phyloP scores from a whole-genome alignment of 371 early-diverging fungal species.

The Dinochytrium kinnereticum region DNA sequence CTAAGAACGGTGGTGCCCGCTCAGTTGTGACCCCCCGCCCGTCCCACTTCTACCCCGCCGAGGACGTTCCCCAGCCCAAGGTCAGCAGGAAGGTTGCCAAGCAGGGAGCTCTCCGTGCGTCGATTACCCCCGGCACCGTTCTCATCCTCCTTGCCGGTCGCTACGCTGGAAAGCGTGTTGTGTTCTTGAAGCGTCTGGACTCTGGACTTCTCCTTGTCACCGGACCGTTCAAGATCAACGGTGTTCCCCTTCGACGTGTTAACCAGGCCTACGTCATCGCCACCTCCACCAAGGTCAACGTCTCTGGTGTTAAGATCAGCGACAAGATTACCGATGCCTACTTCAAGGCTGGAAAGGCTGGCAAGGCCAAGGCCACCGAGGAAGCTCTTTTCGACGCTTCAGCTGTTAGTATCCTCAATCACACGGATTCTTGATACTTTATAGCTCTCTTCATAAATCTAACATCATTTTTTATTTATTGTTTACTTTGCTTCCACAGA shows the following conservation, averaged over 20 bases:
- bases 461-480: background rate
- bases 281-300: conserved; percentile 95
- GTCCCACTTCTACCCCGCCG: conserved; percentile 86
- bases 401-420: conserved; percentile 26
- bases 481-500: conserved; percentile 36
- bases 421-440: background rate
- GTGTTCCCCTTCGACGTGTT: conserved; percentile 96
- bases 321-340: conserved; percentile 90
- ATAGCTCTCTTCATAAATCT: background rate
- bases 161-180: conserved; percentile 97
- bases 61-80: conserved; percentile 81
- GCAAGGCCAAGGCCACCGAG: conserved; percentile 74
- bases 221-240: conserved; percentile 98
- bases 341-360: conserved; percentile 82
- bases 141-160: conserved; percentile 96
- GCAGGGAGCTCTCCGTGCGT: conserved; percentile 75
- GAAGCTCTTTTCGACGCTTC: conserved; percentile 84
- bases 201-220: conserved; percentile 95
- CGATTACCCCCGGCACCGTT: conserved; percentile 97
- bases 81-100: conserved; percentile 74
- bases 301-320: conserved; percentile 73
- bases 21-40: conserved; percentile 75
- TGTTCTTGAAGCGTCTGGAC: conserved; percentile 95
- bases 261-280: conserved; percentile 98
- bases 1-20: conserved; percentile 84